phyloP scores from a whole-genome alignment of 208 protist genomes.

The Wallacemonas rigidus region DNA sequence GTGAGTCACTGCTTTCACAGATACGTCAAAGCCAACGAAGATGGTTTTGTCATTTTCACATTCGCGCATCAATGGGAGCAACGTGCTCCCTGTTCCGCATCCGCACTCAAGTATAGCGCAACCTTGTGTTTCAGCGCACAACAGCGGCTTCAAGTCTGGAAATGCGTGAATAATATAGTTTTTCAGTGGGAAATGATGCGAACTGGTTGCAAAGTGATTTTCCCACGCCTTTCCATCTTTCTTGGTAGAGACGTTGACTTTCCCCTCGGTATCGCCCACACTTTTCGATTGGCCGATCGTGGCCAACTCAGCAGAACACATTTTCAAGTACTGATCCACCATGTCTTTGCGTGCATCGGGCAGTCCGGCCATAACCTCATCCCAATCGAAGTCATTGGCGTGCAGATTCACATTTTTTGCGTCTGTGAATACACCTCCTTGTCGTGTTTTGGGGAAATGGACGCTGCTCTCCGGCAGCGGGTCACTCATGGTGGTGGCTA shows the following conservation, averaged over 20 bases:
- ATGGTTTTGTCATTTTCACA: slow-evolving; percentile 31
- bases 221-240: slow-evolving; percentile 47
- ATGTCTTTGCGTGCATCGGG: slow-evolving; percentile 24
- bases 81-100: slow-evolving; percentile 75
- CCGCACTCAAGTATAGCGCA: slow-evolving; percentile 67
- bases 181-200: slow-evolving; percentile 78
- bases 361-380: slow-evolving; percentile 47
- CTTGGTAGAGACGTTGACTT: neutral
- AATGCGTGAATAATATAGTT: slow-evolving; percentile 83
- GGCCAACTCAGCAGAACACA: slow-evolving; percentile 15
- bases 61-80: slow-evolving; percentile 66
- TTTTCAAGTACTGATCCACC: slow-evolving; percentile 35
- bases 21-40: slow-evolving; percentile 77
- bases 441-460: slow-evolving; percentile 26
- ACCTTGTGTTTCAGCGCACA: slow-evolving; percentile 11
- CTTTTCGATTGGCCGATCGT: neutral
- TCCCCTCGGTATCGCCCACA: neutral
- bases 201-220: slow-evolving; percentile 46
- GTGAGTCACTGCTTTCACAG: slow-evolving; percentile 39
- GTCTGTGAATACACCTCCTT: slow-evolving; percentile 49
- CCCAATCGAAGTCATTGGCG: slow-evolving; percentile 68
- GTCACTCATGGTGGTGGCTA: neutral
- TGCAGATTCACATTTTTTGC: slow-evolving; percentile 67
- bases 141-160: slow-evolving; percentile 45
- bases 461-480: neutral